phyloP scores from a whole-genome alignment of 352 stramenopile genomes.

The Vaucheria bursata region DNA sequence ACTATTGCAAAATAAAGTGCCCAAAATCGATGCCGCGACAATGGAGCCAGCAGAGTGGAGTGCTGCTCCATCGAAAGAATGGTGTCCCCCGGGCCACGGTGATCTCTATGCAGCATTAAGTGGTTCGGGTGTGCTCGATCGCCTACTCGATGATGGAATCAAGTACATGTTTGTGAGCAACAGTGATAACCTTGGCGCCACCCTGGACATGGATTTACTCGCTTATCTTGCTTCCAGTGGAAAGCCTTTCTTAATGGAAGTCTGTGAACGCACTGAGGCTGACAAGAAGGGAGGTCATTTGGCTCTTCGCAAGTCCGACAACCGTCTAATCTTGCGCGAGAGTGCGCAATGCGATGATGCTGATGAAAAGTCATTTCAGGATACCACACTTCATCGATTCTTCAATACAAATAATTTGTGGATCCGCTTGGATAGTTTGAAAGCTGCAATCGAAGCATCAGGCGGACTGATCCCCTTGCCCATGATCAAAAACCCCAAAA shows the following conservation, averaged over 20 bases:
- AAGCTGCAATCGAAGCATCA: slow-evolving; percentile 85
- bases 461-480: slow-evolving; percentile 87
- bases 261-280: slow-evolving; percentile 90
- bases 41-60: slow-evolving; percentile 77
- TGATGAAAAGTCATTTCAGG: slow-evolving; percentile 87
- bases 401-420: slow-evolving; percentile 99
- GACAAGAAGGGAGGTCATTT: slow-evolving; percentile 99
- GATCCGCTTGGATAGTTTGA: slow-evolving; percentile 91
- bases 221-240: slow-evolving; percentile 95
- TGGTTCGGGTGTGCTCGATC: slow-evolving; percentile 87
- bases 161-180: slow-evolving; percentile 99
- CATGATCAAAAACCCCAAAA: slow-evolving; percentile 95
- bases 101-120: slow-evolving; percentile 97
- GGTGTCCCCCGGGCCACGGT: slow-evolving; percentile 94
- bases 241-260: slow-evolving; percentile 96
- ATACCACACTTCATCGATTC: slow-evolving; percentile 90
- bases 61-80: slow-evolving; percentile 61
- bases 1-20: slow-evolving; percentile 95
- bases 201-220: slow-evolving; percentile 90
- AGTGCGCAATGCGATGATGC: slow-evolving; percentile 88
- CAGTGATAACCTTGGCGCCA: slow-evolving; percentile 97
- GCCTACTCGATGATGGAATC: slow-evolving; percentile 46
- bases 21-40: slow-evolving; percentile 75
- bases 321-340: slow-evolving; percentile 91
- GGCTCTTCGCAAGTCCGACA: slow-evolving; percentile 84